Conservation (phyloP, 805 yeast genomes). For the Saturnispora sanitii region DNA sequence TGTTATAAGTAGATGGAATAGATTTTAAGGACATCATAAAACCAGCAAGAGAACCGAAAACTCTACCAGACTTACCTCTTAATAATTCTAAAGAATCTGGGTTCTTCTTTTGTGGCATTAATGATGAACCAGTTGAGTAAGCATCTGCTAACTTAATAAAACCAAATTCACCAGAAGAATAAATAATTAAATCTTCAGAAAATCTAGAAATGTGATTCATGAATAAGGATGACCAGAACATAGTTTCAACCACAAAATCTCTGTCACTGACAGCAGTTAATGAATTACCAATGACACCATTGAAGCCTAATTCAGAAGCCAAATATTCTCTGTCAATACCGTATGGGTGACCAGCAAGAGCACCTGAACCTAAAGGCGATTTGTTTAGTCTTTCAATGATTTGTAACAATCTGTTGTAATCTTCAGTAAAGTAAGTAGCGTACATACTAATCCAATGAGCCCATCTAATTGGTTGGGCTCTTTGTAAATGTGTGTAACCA, state of each 20-base stretch:
- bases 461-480: conserved; percentile 99
- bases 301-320: conserved; percentile 71
- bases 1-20: conserved; percentile 96
- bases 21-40: conserved; percentile 94
- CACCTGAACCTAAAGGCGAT: conserved; percentile 95
- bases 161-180: conserved; percentile 96
- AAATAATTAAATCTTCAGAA: conserved; percentile 88
- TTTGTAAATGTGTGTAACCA: conserved; percentile 96
- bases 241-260: conserved; percentile 90
- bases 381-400: conserved; percentile 73
- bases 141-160: conserved; percentile 92
- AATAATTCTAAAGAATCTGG: conserved; percentile 93
- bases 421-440: conserved; percentile 90
- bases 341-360: conserved; percentile 97
- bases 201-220: conserved; percentile 94
- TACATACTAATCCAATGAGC: conserved; percentile 93
- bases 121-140: conserved; percentile 94
- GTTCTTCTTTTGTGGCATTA: conserved; percentile 99
- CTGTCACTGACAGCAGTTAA: conserved; percentile 95
- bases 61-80: conserved; percentile 96
- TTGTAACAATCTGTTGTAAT: conserved; percentile 75
- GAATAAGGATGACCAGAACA: conserved; percentile 92
- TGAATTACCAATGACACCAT: conserved; percentile 87
- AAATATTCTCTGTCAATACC: conserved; percentile 94
- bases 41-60: conserved; percentile 89